Evolutionary conservation across 2,329 filamentous ascomycete genomes (phyloP).

Genomic region (Talaromyces pinophilus): DNA sequence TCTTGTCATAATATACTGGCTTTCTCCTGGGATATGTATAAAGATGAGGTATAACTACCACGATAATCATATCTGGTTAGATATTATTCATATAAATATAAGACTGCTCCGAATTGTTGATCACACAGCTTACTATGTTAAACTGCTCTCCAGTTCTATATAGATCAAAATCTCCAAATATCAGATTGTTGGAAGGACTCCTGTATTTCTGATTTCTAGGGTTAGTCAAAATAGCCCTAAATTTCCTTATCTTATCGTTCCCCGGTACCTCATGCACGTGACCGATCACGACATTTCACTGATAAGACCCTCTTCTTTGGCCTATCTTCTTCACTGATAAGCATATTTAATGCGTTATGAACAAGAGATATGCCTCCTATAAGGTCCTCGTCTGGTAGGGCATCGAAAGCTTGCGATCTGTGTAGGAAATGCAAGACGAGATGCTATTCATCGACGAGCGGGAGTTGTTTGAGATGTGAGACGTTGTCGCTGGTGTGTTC

Average conservation of each 20-base stretch:
- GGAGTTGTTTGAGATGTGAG: slow-evolving; percentile 43
- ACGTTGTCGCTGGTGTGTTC: slow-evolving; percentile 41
- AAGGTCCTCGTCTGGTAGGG: slow-evolving; percentile 22
- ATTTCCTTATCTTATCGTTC: slow-evolving; percentile 1
- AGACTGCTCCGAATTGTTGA: too few relatives aligned
- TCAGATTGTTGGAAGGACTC: too few relatives aligned
- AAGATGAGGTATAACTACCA: too few relatives aligned
- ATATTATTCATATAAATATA: too few relatives aligned
- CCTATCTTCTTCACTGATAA: too few relatives aligned
- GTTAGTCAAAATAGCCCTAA: not conserved
- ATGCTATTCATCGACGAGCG: slow-evolving; percentile 40
- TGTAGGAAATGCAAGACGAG: slow-evolving; percentile 48
- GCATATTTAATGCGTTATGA: too few relatives aligned
- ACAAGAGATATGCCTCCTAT: slow-evolving; percentile 15
- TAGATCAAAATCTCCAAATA: too few relatives aligned
- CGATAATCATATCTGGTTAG: too few relatives aligned
- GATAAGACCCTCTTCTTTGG: not conserved
- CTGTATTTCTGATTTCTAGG: not conserved
- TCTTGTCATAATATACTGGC: too few relatives aligned
- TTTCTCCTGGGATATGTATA: too few relatives aligned
- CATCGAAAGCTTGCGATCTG: slow-evolving; percentile 39
- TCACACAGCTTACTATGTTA: too few relatives aligned
- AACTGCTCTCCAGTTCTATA: too few relatives aligned
- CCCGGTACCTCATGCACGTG: not conserved
- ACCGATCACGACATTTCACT: slow-evolving; percentile 11